Conservation (phyloP, 306 rosid species). For the Carpinus fangiana region DNA sequence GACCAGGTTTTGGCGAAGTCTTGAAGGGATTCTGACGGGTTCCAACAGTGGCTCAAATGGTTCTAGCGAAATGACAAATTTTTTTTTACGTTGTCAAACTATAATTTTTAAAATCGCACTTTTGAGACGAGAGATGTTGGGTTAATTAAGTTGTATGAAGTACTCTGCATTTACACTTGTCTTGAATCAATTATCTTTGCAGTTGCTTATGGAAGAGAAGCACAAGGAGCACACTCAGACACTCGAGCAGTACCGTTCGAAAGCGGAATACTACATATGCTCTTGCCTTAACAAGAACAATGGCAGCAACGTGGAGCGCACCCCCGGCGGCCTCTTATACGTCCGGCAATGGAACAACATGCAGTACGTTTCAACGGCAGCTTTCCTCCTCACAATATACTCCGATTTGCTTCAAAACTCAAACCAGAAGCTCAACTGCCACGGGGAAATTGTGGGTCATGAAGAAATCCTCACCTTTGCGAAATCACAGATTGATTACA, state of each 20-base stretch:
- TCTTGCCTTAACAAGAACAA: constrained; percentile 86
- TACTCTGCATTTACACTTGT: neutral
- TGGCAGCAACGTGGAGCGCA: constrained; percentile 57
- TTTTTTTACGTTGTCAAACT: no score
- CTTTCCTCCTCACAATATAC: constrained; percentile 73
- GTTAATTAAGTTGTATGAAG: neutral
- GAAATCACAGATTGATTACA: constrained; percentile 81
- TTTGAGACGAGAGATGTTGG: no score
- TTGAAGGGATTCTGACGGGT: no score
- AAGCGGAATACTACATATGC: constrained; percentile 85
- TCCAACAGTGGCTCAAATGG: no score
- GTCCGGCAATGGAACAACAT: constrained; percentile 94
- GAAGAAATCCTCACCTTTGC: constrained; percentile 54
- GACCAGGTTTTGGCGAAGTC: no score
- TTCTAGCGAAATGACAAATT: no score
- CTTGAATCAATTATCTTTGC: constrained; percentile 12
- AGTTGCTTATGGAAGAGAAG: constrained; percentile 65
- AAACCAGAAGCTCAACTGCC: constrained; percentile 58
- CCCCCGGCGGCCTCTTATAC: constrained; percentile 79
- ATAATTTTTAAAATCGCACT: no score
- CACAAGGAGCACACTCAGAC: constrained; percentile 45
- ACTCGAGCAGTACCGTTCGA: constrained; percentile 62
- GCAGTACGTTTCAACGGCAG: constrained; percentile 90
- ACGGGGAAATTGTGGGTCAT: constrained; percentile 33
- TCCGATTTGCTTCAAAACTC: constrained; percentile 63